These are phyloP conservation scores for Colletotrichum graminicola DNA, from an alignment of 2,329 filamentous ascomycete genomes.

Conservation along the genomic window DNA sequence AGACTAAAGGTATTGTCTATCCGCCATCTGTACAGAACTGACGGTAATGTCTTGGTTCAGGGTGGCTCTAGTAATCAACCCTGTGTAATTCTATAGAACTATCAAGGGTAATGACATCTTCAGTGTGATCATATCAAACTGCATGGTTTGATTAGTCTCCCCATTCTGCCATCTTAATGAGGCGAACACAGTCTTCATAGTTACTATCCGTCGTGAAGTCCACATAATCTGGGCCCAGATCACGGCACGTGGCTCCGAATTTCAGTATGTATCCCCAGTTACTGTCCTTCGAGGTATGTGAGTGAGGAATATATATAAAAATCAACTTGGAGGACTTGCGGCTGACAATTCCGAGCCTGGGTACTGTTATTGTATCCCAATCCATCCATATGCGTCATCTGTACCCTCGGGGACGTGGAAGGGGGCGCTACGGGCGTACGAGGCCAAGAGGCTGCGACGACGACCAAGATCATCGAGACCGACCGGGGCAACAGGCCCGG, in stretches of 20 bases:
- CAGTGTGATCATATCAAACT: too few species aligned
- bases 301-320: background rate
- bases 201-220: too few species aligned
- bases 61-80: too few species aligned
- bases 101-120: too few species aligned
- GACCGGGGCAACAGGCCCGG: slow-evolving; percentile 30
- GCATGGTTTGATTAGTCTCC: too few species aligned
- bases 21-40: too few species aligned
- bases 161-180: too few species aligned
- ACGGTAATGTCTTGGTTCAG: too few species aligned
- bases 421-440: slow-evolving; percentile 20
- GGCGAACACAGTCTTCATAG: too few species aligned
- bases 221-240: background rate
- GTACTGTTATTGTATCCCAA: background rate
- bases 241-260: slow-evolving; percentile 6
- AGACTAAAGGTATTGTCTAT: too few species aligned
- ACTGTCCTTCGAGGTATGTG: background rate
- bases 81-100: too few species aligned
- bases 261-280: background rate
- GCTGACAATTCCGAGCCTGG: background rate
- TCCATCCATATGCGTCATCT: background rate
- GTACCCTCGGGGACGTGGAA: background rate
- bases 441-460: slow-evolving; percentile 20
- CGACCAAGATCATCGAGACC: slow-evolving; percentile 25
- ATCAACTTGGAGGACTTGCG: background rate